Percentiles rank a stretch among this genome's conserved stretches.
These are phyloP conservation scores for Hypocrella siamensis DNA, from an alignment of 2,329 filamentous ascomycete genomes.

Conservation along the genomic window DNA sequence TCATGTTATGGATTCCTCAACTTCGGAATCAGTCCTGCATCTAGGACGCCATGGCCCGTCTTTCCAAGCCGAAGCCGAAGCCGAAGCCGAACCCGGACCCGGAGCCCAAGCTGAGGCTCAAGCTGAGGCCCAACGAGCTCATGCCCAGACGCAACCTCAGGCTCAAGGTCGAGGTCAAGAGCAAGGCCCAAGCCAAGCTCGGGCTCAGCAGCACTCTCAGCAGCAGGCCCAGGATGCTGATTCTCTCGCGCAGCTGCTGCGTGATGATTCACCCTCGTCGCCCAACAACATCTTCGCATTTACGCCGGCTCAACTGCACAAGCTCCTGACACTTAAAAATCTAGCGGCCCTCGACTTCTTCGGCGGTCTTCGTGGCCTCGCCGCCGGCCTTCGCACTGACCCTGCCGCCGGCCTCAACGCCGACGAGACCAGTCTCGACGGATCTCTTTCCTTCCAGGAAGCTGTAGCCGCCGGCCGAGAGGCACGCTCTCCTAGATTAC, in stretches of 20 bases:
- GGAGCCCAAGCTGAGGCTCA: too few species aligned
- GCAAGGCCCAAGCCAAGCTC: too few species aligned
- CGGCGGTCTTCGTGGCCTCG: conserved; percentile 37
- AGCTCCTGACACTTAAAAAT: conserved; percentile 33
- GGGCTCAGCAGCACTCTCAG: too few species aligned
- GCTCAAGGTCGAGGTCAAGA: too few species aligned
- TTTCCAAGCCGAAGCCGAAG: too few species aligned
- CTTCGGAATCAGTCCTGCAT: too few species aligned
- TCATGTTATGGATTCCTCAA: too few species aligned
- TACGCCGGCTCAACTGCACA: conserved; percentile 35
- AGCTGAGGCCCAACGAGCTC: too few species aligned
- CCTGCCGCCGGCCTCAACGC: conserved; percentile 28
- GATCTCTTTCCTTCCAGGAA: conserved; percentile 30
- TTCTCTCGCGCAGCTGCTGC: conserved; percentile 9
- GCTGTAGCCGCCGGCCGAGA: conserved; percentile 23
- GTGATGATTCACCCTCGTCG: conserved; percentile 10
- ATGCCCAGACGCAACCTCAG: too few species aligned
- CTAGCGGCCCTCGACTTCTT: conserved; percentile 31
- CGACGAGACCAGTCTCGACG: conserved; percentile 31
- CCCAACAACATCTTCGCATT: conserved; percentile 37
- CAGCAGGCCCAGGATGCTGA: conserved; percentile 5
- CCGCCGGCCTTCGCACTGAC: conserved; percentile 33
- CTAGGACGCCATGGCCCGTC: too few species aligned
- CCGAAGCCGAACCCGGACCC: too few species aligned
- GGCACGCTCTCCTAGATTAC: conserved; percentile 12